Conservation (phyloP, 1,284 basidiomycete species). For the Tetrapyrgos nigripes region DNA sequence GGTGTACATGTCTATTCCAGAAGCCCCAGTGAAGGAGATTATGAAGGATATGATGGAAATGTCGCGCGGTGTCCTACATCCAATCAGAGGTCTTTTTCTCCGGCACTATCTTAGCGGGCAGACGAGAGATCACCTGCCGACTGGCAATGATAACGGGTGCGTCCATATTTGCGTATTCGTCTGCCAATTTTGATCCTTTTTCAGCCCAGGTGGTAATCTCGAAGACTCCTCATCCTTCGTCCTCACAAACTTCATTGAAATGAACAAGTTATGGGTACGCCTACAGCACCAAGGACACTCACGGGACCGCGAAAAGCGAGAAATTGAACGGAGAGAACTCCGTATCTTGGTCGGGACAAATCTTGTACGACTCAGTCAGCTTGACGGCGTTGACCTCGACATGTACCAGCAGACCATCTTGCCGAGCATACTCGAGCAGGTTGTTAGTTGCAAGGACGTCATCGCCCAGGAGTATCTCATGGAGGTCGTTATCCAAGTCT, state of each 20-base stretch:
- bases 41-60: conserved; percentile 99
- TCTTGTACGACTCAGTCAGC: conserved; percentile 89
- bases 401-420: conserved; percentile 88
- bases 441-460: conserved; percentile 96
- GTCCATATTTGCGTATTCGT: conserved; percentile 31
- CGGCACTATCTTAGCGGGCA: conserved; percentile 95
- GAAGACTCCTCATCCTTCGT: conserved; percentile 95
- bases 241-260: conserved; percentile 96
- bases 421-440: conserved; percentile 91
- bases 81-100: conserved; percentile 90
- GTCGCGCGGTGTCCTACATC: conserved; percentile 94
- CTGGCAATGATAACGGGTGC: conserved; percentile 85
- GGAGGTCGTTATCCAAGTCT: conserved; percentile 98
- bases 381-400: conserved; percentile 92
- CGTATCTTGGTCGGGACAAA: conserved; percentile 96
- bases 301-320: conserved; percentile 92
- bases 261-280: conserved; percentile 99
- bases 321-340: conserved; percentile 91
- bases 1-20: conserved; percentile 96
- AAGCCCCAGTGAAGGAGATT: conserved; percentile 95
- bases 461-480: conserved; percentile 98
- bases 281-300: conserved; percentile 96
- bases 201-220: conserved; percentile 84
- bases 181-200: conserved; percentile 14
- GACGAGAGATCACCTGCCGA: conserved; percentile 91